Evolutionary conservation across 1,284 basidiomycete species (phyloP).

Genomic region (Papiliotrema fonsecae): DNA sequence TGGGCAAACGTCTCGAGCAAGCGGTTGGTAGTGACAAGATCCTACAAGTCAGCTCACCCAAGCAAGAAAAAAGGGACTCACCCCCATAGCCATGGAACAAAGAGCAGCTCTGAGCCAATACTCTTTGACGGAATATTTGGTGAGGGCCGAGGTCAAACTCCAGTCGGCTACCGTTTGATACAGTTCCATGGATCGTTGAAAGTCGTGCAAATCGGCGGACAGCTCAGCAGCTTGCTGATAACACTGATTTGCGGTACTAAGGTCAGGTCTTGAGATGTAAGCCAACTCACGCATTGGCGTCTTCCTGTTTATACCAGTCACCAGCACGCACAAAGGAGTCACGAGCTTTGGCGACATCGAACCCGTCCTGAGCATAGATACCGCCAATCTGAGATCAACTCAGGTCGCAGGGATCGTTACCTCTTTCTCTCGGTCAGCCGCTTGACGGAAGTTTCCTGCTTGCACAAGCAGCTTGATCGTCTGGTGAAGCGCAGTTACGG

Average conservation of each 20-base stretch:
- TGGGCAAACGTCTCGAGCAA: conserved; percentile 69
- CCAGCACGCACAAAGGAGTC: conserved; percentile 88
- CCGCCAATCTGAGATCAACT: conserved; percentile 61
- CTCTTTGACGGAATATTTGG: conserved; percentile 98
- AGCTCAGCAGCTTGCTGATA: conserved; percentile 95
- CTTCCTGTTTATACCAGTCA: conserved; percentile 97
- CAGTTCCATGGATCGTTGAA: conserved; percentile 74
- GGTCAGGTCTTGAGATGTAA: not conserved
- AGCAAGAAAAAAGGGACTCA: conserved; percentile 48
- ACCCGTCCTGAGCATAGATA: conserved; percentile 71
- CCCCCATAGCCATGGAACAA: conserved; percentile 84
- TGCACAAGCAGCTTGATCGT: conserved; percentile 80
- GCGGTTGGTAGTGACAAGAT: conserved; percentile 74
- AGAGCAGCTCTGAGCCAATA: conserved; percentile 87
- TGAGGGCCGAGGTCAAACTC: conserved; percentile 75
- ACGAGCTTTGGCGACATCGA: conserved; percentile 57
- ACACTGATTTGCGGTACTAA: conserved; percentile 88
- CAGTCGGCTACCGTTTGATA: conserved; percentile 89
- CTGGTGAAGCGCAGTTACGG: conserved; percentile 80
- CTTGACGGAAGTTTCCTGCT: conserved; percentile 88
- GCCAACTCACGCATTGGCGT: conserved; percentile 86
- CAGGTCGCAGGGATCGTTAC: conserved; percentile 14
- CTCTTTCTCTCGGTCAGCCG: conserved; percentile 95
- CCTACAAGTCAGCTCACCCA: conserved; percentile 52
- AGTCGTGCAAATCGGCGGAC: conserved; percentile 83